Percentiles rank a stretch among this genome's conserved stretches.
These are phyloP conservation scores for Amanita rubescens DNA, from an alignment of 768 basidiomycete species.

Conservation along the genomic window DNA sequence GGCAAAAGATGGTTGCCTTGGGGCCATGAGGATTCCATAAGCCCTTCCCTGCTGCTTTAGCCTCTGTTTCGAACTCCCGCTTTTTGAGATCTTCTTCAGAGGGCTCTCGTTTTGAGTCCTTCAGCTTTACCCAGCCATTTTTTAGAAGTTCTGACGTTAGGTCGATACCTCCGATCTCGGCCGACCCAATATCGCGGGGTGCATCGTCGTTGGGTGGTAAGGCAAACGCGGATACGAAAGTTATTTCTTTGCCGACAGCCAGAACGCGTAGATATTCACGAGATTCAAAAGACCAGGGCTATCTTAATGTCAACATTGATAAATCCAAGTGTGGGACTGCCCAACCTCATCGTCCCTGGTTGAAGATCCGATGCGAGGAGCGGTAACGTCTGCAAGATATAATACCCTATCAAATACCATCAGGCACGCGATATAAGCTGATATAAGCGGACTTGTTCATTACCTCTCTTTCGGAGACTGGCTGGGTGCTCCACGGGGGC, in stretches of 20 bases:
- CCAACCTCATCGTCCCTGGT: constrained; percentile 84
- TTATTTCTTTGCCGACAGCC: constrained; percentile 85
- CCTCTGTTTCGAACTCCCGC: constrained; percentile 70
- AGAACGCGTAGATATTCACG: constrained; percentile 86
- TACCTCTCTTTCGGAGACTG: constrained; percentile 86
- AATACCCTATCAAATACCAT: constrained; percentile 49
- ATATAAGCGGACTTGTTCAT: neutral
- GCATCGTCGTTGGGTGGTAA: constrained; percentile 70
- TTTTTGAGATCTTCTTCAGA: constrained; percentile 71
- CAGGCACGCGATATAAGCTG: neutral
- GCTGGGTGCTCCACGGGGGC: constrained; percentile 73
- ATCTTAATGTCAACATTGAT: constrained; percentile 4
- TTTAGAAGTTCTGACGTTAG: constrained; percentile 70
- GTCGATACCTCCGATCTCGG: constrained; percentile 67
- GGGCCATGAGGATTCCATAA: constrained; percentile 82
- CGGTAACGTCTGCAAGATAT: constrained; percentile 80
- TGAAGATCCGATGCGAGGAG: constrained; percentile 79
- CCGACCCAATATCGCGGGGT: constrained; percentile 73
- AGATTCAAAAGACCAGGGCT: constrained; percentile 90
- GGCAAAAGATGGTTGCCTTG: constrained; percentile 33
- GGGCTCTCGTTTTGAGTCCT: constrained; percentile 79
- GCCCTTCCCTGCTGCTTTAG: constrained; percentile 68
- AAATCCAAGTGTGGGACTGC: constrained; percentile 5
- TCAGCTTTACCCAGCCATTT: constrained; percentile 90
- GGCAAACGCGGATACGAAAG: constrained; percentile 76